Evolutionary conservation across 371 early-diverging fungal species (phyloP).

Genomic region (Actinomortierella ambigua): DNA sequence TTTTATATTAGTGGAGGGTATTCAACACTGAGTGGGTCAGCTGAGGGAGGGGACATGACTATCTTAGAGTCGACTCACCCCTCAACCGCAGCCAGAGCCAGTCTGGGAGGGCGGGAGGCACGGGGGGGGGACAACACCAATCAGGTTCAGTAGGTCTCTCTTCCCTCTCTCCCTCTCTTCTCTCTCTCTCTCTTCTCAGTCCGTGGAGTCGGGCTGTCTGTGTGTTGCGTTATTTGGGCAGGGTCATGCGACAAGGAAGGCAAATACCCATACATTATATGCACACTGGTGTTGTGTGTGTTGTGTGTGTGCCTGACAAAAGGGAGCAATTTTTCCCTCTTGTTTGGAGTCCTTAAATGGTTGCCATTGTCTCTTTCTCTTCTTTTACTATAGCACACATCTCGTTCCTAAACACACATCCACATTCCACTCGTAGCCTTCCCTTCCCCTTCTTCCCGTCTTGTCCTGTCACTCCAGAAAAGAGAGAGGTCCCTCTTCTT

Average conservation of each 20-base stretch:
- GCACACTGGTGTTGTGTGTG: background rate
- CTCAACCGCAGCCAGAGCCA: background rate
- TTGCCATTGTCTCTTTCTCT: conserved; percentile 1
- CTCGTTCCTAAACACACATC: background rate
- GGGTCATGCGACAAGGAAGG: no score
- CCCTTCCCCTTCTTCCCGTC: background rate
- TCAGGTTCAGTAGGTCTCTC: background rate
- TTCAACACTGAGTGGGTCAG: no score
- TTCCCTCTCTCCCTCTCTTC: background rate
- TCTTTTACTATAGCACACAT: background rate
- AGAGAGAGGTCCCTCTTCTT: background rate
- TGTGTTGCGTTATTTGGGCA: background rate
- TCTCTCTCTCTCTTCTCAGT: background rate
- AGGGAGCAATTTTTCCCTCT: conserved; percentile 4
- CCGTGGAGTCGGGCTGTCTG: background rate
- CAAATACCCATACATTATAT: no score
- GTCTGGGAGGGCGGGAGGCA: background rate
- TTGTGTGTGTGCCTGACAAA: background rate
- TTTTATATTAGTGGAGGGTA: no score
- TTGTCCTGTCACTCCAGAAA: background rate
- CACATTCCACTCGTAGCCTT: background rate
- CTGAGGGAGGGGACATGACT: background rate
- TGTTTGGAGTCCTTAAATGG: background rate
- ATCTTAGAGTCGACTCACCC: background rate
- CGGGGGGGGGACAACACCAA: background rate